phyloP scores from a whole-genome alignment of 2,329 filamentous ascomycete genomes.

The Didymellaceae sp. region DNA sequence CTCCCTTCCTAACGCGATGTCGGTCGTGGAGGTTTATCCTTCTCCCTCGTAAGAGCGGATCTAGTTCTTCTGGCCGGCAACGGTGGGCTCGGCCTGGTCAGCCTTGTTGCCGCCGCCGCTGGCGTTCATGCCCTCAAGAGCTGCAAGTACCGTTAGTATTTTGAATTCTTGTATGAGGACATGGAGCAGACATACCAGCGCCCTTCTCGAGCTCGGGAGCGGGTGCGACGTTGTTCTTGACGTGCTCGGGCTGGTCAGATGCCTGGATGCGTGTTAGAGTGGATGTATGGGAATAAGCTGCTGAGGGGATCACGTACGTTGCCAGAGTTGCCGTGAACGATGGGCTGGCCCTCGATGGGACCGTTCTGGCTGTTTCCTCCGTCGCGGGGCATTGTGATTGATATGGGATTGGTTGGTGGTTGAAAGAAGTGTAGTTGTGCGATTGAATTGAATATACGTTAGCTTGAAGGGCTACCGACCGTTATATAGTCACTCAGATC shows the following conservation, averaged over 20 bases:
- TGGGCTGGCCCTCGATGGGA: conserved; percentile 47
- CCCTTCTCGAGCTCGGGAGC: conserved; percentile 49
- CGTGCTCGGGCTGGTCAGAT: conserved; percentile 39
- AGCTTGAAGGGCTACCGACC: neutral
- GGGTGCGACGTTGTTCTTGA: conserved; percentile 49
- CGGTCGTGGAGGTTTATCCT: neutral
- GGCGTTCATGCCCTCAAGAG: conserved; percentile 16
- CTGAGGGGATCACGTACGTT: conserved; percentile 35
- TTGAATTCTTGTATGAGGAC: neutral
- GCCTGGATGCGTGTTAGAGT: conserved; percentile 13
- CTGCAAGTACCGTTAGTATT: conserved; percentile 5
- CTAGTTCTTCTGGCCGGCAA: conserved; percentile 16
- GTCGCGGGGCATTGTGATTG: conserved; percentile 48
- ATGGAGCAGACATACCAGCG: conserved; percentile 34
- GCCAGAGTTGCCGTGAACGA: conserved; percentile 47
- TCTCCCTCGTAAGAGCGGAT: neutral
- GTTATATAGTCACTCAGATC: conserved; percentile 10
- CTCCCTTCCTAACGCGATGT: neutral
- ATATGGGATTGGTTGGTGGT: neutral
- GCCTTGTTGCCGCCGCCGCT: conserved; percentile 18
- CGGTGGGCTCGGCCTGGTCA: conserved; percentile 16
- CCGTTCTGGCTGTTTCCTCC: conserved; percentile 51
- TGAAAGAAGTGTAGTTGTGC: neutral
- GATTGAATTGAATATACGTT: neutral
- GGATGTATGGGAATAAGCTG: neutral